phyloP scores from a whole-genome alignment of 768 basidiomycete species.

The Baorangia bicolor region DNA sequence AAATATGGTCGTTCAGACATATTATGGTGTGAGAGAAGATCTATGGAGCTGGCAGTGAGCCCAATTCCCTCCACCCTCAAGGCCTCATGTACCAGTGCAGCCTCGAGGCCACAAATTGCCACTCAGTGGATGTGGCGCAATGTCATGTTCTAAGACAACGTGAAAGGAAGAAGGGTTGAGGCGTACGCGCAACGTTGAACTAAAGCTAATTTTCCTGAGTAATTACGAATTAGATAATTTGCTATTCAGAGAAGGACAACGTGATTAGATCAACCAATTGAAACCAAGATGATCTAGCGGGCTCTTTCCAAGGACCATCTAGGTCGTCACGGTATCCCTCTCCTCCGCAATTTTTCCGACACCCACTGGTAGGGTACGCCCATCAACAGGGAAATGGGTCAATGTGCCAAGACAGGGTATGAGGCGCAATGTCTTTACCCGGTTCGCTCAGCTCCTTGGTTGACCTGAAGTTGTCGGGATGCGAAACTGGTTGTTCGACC shows the following conservation, averaged over 20 bases:
- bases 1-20: conserved; percentile 53
- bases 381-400: background rate
- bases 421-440: background rate
- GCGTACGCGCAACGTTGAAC: conserved; percentile 5
- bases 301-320: conserved; percentile 1
- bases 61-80: conserved; percentile 6
- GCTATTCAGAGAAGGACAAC: background rate
- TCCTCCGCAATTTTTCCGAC: conserved; percentile 7
- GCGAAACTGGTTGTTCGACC: conserved; percentile 5
- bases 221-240: conserved; percentile 31
- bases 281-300: background rate
- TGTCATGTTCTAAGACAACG: conserved; percentile 20
- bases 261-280: conserved; percentile 16
- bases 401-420: background rate
- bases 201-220: conserved; percentile 11
- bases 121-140: conserved; percentile 23
- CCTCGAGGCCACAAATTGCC: conserved; percentile 29
- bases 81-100: conserved; percentile 20
- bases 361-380: background rate
- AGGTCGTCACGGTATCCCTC: background rate
- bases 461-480: background rate
- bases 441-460: background rate
- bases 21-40: conserved; percentile 8
- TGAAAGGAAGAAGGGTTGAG: conserved; percentile 17
- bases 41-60: conserved; percentile 6